Conservation (phyloP, 2,329 filamentous ascomycete species). For the Uncinocarpus reesii region DNA sequence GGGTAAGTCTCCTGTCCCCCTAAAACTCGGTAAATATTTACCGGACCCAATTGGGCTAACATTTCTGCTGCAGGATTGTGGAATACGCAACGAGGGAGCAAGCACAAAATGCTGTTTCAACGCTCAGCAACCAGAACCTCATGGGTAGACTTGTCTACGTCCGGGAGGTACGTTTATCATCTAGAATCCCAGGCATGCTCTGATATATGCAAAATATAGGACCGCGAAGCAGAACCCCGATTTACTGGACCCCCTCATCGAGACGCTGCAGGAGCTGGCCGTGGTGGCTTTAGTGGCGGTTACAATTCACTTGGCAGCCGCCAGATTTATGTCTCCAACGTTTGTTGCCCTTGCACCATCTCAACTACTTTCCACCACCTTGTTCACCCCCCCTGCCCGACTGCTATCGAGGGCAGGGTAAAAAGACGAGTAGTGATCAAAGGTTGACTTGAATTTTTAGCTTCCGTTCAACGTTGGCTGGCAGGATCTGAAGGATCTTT, state of each 20-base stretch:
- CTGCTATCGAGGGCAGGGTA: conserved; percentile 10
- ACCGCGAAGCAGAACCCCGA: conserved; percentile 94
- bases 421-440: conserved; percentile 15
- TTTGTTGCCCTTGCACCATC: conserved; percentile 50
- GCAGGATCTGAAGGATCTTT: conserved; percentile 98
- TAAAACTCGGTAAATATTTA: conserved; percentile 21
- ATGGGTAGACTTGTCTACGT: conserved; percentile 99
- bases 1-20: conserved; percentile 58
- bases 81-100: conserved; percentile 99
- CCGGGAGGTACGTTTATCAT: conserved; percentile 59
- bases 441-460: conserved; percentile 46
- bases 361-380: too few relatives aligned
- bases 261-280: conserved; percentile 47
- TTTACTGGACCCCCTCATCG: conserved; percentile 70
- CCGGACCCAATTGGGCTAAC: conserved; percentile 10
- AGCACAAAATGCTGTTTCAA: conserved; percentile 93
- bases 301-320: conserved; percentile 55
- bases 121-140: conserved; percentile 96
- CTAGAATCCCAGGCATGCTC: background rate
- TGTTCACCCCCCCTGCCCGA: background rate
- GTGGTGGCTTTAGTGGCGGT: conserved; percentile 44
- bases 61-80: conserved; percentile 67
- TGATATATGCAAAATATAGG: conserved; percentile 44
- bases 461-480: conserved; percentile 95
- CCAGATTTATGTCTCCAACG: conserved; percentile 96